Evolutionary conservation across 768 basidiomycete genomes (phyloP), one percentile per base, ranked within the genome.

Genomic region (Asterophora lycoperdoides): DNA sequence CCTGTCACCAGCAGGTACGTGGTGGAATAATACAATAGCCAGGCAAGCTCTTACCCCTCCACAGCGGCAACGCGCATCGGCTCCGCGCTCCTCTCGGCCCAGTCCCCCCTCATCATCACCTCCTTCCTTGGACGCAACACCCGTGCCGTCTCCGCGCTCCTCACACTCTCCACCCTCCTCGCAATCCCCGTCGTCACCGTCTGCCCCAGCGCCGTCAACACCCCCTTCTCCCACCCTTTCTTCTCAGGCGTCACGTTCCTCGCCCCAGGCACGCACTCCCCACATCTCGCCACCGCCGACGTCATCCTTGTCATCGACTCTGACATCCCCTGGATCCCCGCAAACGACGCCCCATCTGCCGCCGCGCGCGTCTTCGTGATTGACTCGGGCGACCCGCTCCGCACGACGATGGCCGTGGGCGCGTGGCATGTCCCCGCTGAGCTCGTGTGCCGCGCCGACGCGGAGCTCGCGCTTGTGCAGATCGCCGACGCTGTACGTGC

Each of bases 261-360:
- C 46, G 64, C 59, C 0, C 65, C 71, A 2, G 71, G 63, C 19
- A 69, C 70, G 0, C 77, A 80, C 39, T 74, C 76, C 20, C 59
- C 63, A 1, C 69, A 73, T 42, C 72, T 87, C 15, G 65, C 67
- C 28, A 62, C 64, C 18, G 83, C 83, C 0, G 86, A 89, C 53
- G 74, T 80, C 3, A 72, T 89, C 14, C 64, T 89, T 8, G 66
- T 86, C 14, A 51, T 89, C n/a, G 85, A 88, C 48, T 72, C 70
- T 7, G 83, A 84, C 51, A 65, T 85, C 0, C 81, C 85, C 0
- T 88, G 84, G 81, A 78, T 84, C 20, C 74, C 79, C 1, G 67
- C 59, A 38, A 69, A 75, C 45, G 73, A 74, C 29, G 66, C 61
- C 3, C 81, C 84, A 0, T 57, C 33, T 3, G 52, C 63, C 0